Percentiles rank a stretch among this genome's conserved stretches.
Conservation (phyloP, 805 yeast genomes). For the Brettanomyces anomalus region DNA sequence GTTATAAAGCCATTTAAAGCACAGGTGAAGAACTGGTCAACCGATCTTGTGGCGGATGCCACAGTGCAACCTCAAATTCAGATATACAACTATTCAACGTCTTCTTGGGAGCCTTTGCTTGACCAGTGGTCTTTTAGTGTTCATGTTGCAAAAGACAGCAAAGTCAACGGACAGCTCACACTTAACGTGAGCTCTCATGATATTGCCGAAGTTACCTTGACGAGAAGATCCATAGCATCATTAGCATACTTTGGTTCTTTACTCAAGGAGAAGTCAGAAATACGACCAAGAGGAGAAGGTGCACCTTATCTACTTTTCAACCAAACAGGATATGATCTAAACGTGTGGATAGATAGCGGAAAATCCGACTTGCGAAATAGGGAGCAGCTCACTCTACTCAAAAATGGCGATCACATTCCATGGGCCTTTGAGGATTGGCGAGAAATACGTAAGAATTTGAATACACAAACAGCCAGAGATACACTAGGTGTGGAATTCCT, state of each 20-base stretch:
- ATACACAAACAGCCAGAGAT: constrained; percentile 52
- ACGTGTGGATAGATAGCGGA: constrained; percentile 62
- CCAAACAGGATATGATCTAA: constrained; percentile 77
- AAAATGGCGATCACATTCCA: constrained; percentile 43
- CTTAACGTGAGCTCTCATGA: constrained; percentile 71
- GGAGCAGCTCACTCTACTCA: constrained; percentile 28
- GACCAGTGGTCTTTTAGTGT: constrained; percentile 81
- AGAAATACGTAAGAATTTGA: constrained; percentile 68
- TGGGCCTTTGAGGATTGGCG: constrained; percentile 98
- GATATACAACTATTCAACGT: constrained; percentile 78
- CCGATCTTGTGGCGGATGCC: constrained; percentile 64
- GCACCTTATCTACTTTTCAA: constrained; percentile 76
- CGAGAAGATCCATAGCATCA: constrained; percentile 74
- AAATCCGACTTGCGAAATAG: constrained; percentile 14
- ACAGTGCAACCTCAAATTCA: constrained; percentile 60
- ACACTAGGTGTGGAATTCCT: constrained; percentile 54
- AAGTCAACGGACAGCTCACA: constrained; percentile 38
- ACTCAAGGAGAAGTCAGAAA: constrained; percentile 41
- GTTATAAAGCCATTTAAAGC: constrained; percentile 60
- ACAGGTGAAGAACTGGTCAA: constrained; percentile 75
- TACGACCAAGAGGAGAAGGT: constrained; percentile 65
- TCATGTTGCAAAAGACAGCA: constrained; percentile 45
- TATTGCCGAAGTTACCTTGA: constrained; percentile 69
- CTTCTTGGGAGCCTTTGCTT: constrained; percentile 91
- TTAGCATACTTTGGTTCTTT: constrained; percentile 59